These are phyloP conservation scores for Zygosaccharomyces rouxii DNA, from an alignment of 805 yeast species.

Conservation along the genomic window DNA sequence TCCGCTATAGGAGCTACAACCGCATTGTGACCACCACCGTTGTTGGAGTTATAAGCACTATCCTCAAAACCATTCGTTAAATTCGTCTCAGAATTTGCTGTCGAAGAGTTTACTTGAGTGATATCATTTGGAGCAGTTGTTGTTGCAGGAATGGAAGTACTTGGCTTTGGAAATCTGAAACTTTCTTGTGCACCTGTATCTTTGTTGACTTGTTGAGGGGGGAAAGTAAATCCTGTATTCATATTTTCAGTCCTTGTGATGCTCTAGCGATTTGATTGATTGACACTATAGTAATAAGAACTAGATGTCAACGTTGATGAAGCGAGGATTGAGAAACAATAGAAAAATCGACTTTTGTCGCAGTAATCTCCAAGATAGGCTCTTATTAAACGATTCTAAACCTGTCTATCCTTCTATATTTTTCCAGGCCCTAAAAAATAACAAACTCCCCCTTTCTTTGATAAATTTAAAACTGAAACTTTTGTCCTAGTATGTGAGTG, in stretches of 20 bases:
- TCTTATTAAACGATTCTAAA: too few species aligned
- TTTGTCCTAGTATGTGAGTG: too few species aligned
- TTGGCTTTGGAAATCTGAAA: slow-evolving; percentile 9
- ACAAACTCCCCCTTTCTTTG: too few species aligned
- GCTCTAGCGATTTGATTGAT: too few species aligned
- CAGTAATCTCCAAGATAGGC: too few species aligned
- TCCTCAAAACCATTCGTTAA: not conserved
- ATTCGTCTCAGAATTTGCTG: not conserved
- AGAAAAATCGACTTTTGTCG: too few species aligned
- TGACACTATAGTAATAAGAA: too few species aligned
- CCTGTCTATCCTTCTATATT: too few species aligned
- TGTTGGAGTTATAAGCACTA: not conserved
- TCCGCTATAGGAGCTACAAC: too few species aligned
- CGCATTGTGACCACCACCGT: too few species aligned
- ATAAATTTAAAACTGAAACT: too few species aligned
- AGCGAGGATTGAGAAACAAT: not conserved
- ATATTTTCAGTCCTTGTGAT: slow-evolving; percentile 9
- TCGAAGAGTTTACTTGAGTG: not conserved
- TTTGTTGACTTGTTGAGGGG: slow-evolving; percentile 16
- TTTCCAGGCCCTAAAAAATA: too few species aligned
- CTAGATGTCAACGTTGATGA: not conserved
- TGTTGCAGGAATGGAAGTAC: not conserved
- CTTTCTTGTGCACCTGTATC: not conserved
- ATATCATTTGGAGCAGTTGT: not conserved
- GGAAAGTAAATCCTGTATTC: slow-evolving; percentile 31